A percentile compares a stretch with the other conserved stretches of the same genome.
Evolutionary conservation across 208 protist genomes (phyloP).

Genomic region (Leishmania aethiopica): DNA sequence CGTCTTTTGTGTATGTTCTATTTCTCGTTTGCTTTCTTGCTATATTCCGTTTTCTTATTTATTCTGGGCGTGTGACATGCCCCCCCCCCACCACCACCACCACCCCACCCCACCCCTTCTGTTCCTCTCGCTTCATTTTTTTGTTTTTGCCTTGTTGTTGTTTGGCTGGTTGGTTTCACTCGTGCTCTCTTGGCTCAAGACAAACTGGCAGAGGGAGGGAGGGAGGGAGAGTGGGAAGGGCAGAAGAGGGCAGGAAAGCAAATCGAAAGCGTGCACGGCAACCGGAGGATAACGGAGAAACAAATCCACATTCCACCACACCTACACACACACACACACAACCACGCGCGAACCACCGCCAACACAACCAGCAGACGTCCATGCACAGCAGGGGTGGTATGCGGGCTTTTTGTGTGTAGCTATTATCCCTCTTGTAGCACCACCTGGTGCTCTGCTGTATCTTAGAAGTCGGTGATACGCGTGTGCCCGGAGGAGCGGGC

Average conservation of each 20-base stretch:
- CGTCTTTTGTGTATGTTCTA: background rate
- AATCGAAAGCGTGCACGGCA: background rate
- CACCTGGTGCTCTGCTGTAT: background rate
- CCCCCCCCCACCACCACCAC: too few relatives aligned
- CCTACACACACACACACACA: background rate
- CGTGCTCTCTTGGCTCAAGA: background rate
- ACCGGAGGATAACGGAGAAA: background rate
- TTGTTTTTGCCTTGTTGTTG: too few relatives aligned
- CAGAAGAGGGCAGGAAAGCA: background rate
- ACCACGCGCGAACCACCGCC: too few relatives aligned
- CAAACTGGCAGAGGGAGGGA: background rate
- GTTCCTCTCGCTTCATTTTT: background rate
- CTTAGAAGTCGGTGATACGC: background rate
- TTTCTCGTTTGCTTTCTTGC: background rate
- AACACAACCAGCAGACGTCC: background rate
- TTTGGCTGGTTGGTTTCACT: background rate
- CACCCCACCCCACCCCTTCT: background rate
- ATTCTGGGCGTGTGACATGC: background rate
- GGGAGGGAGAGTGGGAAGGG: background rate
- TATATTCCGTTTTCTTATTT: background rate
- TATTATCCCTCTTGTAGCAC: background rate
- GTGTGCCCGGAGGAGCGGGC: background rate
- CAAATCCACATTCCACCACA: background rate
- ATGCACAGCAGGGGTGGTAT: too few relatives aligned
- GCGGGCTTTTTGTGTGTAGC: background rate